Percentiles rank a stretch among this genome's conserved stretches.
Conservation (phyloP, 78 protist genomes). For the Emiliania huxleyi region DNA sequence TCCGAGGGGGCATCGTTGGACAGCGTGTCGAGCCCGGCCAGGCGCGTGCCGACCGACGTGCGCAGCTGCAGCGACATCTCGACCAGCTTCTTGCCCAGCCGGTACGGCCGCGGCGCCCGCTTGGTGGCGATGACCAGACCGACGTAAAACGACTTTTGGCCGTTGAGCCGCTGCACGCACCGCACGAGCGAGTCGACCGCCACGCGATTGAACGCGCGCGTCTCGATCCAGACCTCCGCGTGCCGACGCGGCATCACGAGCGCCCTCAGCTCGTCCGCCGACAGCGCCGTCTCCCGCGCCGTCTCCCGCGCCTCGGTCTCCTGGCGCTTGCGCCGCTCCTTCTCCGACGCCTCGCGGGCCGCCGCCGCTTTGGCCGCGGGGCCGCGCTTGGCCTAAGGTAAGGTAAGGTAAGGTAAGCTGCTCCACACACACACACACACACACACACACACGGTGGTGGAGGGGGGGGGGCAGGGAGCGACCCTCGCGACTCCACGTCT, state of each 20-base stretch:
- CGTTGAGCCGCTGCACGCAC: background rate
- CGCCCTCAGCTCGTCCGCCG: background rate
- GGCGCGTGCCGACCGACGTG: background rate
- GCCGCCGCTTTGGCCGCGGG: background rate
- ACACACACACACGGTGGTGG: too few species aligned
- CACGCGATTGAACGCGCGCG: background rate
- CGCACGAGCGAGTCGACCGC: background rate
- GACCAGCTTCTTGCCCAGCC: background rate
- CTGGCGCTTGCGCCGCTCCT: background rate
- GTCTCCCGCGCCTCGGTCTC: background rate
- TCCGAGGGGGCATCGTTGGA: background rate
- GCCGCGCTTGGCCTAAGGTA: background rate
- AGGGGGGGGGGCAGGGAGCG: too few species aligned
- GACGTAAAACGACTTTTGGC: background rate
- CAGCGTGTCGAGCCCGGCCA: background rate
- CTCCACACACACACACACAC: too few species aligned
- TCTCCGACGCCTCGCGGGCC: background rate
- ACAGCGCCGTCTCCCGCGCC: too few species aligned
- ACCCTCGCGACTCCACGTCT: too few species aligned
- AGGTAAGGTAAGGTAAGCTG: too few species aligned
- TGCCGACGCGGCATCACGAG: background rate
- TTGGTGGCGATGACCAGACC: background rate
- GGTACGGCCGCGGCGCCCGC: background rate
- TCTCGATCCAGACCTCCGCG: background rate
- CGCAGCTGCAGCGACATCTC: background rate